Evolutionary conservation across 805 yeast genomes (phyloP), one percentile per base, ranked within the genome.

Genomic region (Kregervanrija delftensis): DNA sequence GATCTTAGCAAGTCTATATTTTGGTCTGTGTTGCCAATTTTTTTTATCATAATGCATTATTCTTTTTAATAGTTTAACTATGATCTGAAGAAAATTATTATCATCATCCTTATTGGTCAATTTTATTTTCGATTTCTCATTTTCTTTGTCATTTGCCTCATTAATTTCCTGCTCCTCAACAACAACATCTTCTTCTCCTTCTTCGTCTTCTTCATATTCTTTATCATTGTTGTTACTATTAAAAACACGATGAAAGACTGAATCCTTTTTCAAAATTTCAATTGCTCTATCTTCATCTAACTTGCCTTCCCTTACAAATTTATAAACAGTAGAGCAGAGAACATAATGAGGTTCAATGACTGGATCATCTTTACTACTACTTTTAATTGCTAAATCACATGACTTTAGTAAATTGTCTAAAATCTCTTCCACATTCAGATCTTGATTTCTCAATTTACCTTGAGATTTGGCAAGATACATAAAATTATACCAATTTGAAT

Each of bases 21-120:
- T 71, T 1, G 97, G 95, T 43, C 85, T 75, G 58, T 93, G 98
- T 43, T 89, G 95, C 97, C 97, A 89, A 43, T 80, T 86, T 58
- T 81, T 86, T 58, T 84, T 89, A 59, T 91, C 98, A 10, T 75
- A 63, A 0, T 66, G 41, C 13, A 73, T 61, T 3, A 87, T 57
- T 45, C 67, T 74, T 35, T 64, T 65, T 35, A 87, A 60, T 8
- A 77, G 61, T 0, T 57, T 58, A 1, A 83, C 64, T 3, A 83
- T 63, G 11, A 65, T 53, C 8, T 58, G 50, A 43, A 62, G 69
- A 49, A 78, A 69, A 1, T 56, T 58, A 3, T 6, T 15, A 3
- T 6, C 5, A 9, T 16, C 13, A 6, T 6, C 28, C 6, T 22
- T 22, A 22, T 22, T 22, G 28, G 8, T 22, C 28, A 22, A 22